Conservation (phyloP, 345 rosid genomes). For the Eucalyptus sp. region DNA sequence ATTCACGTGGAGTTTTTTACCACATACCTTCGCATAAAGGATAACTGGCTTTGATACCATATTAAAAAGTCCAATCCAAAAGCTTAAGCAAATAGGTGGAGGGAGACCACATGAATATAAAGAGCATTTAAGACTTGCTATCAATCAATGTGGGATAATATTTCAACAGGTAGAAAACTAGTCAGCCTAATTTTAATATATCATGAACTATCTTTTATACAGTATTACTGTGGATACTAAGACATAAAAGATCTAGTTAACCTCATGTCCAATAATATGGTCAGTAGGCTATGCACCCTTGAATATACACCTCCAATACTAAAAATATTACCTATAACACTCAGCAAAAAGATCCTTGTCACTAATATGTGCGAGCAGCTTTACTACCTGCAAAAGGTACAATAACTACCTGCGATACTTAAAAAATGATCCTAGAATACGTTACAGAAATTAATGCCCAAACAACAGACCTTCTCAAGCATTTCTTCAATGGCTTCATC, state of each 20-base stretch:
- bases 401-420: neutral
- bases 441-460: neutral
- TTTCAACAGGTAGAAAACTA: no score
- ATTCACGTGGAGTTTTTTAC: no score
- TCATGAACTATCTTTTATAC: neutral
- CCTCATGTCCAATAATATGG: neutral
- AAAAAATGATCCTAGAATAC: neutral
- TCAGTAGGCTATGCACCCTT: neutral
- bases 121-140: no score
- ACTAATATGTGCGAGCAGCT: constrained; percentile 63
- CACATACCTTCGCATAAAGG: no score
- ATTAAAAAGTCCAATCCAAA: no score
- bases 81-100: no score
- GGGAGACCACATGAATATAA: no score
- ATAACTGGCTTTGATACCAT: no score
- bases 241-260: neutral
- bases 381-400: constrained; percentile 51
- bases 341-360: constrained; percentile 83
- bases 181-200: neutral
- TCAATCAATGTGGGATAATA: no score
- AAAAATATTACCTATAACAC: constrained; percentile 40
- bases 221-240: neutral
- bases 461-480: constrained; percentile 39
- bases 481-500: constrained; percentile 58
- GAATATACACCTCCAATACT: neutral